Conservation (phyloP, 495 filamentous ascomycete species). For the Amphirosellinia nigrospora region DNA sequence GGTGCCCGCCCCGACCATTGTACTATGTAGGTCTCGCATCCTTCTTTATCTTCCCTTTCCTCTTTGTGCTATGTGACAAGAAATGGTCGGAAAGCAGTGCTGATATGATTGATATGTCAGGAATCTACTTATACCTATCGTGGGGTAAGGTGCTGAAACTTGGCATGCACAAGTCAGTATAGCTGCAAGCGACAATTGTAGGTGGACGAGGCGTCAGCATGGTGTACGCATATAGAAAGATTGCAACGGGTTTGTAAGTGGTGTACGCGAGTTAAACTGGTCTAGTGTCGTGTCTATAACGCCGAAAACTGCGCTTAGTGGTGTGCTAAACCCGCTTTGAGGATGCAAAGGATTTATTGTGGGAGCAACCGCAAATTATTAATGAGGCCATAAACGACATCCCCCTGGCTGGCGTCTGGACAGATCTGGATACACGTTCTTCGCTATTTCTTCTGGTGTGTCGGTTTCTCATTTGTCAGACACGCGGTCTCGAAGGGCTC, state of each 20-base stretch:
- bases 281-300: neutral
- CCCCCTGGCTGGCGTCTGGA: slow-evolving; percentile 12
- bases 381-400: neutral
- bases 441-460: slow-evolving; percentile 21
- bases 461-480: slow-evolving; percentile 39
- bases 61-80: neutral
- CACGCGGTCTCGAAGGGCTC: slow-evolving; percentile 25
- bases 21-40: slow-evolving; percentile 13
- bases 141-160: neutral
- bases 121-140: neutral
- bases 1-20: neutral
- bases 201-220: neutral
- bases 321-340: slow-evolving; percentile 9
- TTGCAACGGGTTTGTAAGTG: neutral
- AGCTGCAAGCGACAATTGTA: neutral
- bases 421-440: too few species aligned
- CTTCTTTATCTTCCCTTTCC: slow-evolving; percentile 9
- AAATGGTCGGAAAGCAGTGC: neutral
- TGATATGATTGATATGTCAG: neutral
- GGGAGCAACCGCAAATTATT: slow-evolving; percentile 12
- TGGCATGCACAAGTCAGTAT: too few species aligned
- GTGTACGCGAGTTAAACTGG: too few species aligned
- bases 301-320: slow-evolving; percentile 1
- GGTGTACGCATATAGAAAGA: neutral
- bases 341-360: slow-evolving; percentile 3